These are phyloP conservation scores for Conticribra weissflogii DNA, from an alignment of 108 stramenopile species.

Conservation along the genomic window DNA sequence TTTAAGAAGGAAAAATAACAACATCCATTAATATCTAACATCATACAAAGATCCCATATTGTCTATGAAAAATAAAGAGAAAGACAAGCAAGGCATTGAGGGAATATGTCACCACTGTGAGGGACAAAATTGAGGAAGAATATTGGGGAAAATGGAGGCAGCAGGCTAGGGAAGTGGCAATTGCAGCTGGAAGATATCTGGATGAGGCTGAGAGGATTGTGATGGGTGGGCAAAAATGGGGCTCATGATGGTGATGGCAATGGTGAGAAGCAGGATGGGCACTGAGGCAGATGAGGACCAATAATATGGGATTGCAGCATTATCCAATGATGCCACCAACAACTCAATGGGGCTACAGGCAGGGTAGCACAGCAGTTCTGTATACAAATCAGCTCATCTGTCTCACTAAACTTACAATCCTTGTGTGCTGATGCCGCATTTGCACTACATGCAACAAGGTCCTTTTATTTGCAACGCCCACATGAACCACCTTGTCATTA, in stretches of 20 bases:
- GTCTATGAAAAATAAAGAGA: slow-evolving; percentile 82
- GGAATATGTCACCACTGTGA: slow-evolving; percentile 34
- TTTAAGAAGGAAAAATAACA: no score
- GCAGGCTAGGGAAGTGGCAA: slow-evolving; percentile 31
- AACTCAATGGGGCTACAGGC: no score
- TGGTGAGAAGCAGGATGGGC: not conserved
- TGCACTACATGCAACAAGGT: not conserved
- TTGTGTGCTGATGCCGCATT: not conserved
- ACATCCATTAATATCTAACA: no score
- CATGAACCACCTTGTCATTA: not conserved
- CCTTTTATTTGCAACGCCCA: not conserved
- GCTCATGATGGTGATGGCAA: not conserved
- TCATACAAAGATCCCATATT: no score
- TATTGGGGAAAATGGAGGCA: slow-evolving; percentile 26
- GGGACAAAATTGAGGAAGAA: slow-evolving; percentile 45
- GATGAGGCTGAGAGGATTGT: slow-evolving; percentile 16
- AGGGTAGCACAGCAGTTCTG: no score
- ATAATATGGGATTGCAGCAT: not conserved
- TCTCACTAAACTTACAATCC: no score
- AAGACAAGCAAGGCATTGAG: slow-evolving; percentile 47
- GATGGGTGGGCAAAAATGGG: not conserved
- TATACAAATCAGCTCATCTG: no score
- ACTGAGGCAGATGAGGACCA: slow-evolving; percentile 2
- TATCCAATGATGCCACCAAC: slow-evolving; percentile 1
- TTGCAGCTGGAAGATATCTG: slow-evolving; percentile 37